Base-by-base conservation (phyloP, 192 early-diverging fungal genomes). In the Backusella psychrophila region DNA sequence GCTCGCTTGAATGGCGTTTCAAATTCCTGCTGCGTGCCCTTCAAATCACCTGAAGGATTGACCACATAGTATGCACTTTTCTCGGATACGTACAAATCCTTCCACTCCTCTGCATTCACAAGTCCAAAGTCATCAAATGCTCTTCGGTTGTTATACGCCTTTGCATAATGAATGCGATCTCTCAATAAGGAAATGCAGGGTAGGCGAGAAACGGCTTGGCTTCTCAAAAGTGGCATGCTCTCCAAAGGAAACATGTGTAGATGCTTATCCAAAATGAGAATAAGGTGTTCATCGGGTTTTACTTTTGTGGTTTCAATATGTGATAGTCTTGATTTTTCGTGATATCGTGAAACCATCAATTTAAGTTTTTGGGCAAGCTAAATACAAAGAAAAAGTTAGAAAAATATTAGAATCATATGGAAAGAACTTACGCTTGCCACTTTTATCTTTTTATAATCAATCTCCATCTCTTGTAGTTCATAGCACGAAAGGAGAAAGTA, bases 201-300 rank as follows among this genome's bases (percentile, higher is more conserved):
- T 38, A 97, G 65, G 31, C 98, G 91, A 3, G 93, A 97, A 0
- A 96, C 89, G 0, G 97, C 81, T 59, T 86, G 83, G 4, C 78
- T 80, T 49, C 94, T 88, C 38, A 99, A 72, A 29, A 82, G 84
- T 0, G 95, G 94, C 29, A 97, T 73, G 56, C 88, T 92, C 80
- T 99, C 98, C 91, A 97, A 96, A 2, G 98, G 98, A 5, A 98
- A 82, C 72, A 86, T 84, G 73, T 98, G 94, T 0, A 91, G 80
- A 71, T 95, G 83, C 77, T 95, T 95, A 71, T 98, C 97, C 31
- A 95, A 84, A 9, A 97, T 90, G 34, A 99, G 73, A 44, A 99
- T 89, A 3, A 94, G 74, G 80, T 98, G 96, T 4, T 82, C 71
- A 38, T 79, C 67, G 15, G 70, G 21, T 35, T 75, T 17, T 6